Evolutionary conservation across 768 basidiomycete genomes (phyloP), one percentile per base, ranked within the genome.

Genomic region (Leccinellum albellum): DNA sequence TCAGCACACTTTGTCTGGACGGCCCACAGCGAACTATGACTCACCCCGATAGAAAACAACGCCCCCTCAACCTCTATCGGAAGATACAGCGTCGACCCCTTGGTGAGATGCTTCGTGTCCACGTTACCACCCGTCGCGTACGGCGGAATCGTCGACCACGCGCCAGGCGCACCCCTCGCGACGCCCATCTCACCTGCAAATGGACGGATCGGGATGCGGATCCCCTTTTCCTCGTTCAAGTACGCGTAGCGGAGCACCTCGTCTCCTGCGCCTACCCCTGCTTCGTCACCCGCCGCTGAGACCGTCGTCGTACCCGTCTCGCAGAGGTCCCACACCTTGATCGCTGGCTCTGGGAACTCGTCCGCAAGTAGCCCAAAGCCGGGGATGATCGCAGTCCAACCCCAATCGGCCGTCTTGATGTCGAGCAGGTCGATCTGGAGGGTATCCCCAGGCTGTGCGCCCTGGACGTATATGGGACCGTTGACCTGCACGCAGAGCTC

Each of bases 181-280:
- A 85, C 80, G 14, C 85, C 84, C 81, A 86, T 84, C 69, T 85
- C 84, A 0, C 85, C 84, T 9, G 82, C 78, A 68, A 86, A 86
- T 15, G 85, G 84, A 33, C 74, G 63, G 6, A 86, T 53, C 4
- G 81, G 83, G 26, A 85, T 75, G 58, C 74, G 75, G 5, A 85
- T 80, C 9, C 73, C 73, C 58, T 72, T 75, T 49, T 66, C 71
- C 58, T 79, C 72, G 64, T 83, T 77, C 59, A 85, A 79, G 73
- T 78, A 83, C n/a, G 82, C 76, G 56, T 71, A 77, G 23, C 37
- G 29, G 4, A 45, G 23, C 9, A 14, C 26, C 13, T 58, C 48
- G 1, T 74, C 76, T 14, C 32, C 32, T 6, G 32, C 14, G 32
- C 6, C 33, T 35, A 8, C 33, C 15, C 15, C 33, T 15, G 33